A percentile compares a stretch with the other conserved stretches of the same genome.
Conservation (phyloP, 2,329 filamentous ascomycete genomes). For the Ambrosiella beaveri region DNA sequence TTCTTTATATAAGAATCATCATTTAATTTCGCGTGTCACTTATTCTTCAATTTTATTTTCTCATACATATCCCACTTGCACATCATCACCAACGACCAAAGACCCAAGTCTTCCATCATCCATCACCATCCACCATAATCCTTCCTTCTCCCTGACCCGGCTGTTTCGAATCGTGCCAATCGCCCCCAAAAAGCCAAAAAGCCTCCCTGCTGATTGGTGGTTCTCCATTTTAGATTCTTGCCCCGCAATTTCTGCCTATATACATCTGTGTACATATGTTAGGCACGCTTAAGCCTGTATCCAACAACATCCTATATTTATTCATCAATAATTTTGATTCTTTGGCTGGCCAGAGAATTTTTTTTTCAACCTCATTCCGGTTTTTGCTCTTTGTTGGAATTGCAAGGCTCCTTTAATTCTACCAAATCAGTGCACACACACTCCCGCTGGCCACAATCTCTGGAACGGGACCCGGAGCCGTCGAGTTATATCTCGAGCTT, state of each 20-base stretch:
- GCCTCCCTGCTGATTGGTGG: constrained; percentile 4
- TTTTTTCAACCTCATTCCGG: neutral
- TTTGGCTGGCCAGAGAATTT: neutral
- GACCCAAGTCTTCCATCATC: neutral
- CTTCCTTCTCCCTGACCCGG: neutral
- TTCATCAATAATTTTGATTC: neutral
- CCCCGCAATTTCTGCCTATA: too few species aligned
- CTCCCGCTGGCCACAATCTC: neutral
- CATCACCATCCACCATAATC: neutral
- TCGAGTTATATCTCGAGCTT: constrained; percentile 6
- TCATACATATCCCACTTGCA: neutral
- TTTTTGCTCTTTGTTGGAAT: neutral
- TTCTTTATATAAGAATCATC: too few species aligned
- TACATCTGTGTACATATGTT: neutral
- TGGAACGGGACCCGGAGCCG: neutral
- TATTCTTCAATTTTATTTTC: too few species aligned
- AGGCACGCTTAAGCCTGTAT: neutral
- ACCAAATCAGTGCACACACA: neutral
- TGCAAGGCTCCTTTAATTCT: neutral
- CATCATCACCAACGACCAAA: neutral
- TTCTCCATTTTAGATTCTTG: too few species aligned
- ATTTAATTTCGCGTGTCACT: too few species aligned
- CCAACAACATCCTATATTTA: neutral
- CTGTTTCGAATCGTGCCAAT: constrained; percentile 8
- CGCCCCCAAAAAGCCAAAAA: neutral